Base-by-base conservation (phyloP, 257 asterid species). In the Apocynum venetum region DNA sequence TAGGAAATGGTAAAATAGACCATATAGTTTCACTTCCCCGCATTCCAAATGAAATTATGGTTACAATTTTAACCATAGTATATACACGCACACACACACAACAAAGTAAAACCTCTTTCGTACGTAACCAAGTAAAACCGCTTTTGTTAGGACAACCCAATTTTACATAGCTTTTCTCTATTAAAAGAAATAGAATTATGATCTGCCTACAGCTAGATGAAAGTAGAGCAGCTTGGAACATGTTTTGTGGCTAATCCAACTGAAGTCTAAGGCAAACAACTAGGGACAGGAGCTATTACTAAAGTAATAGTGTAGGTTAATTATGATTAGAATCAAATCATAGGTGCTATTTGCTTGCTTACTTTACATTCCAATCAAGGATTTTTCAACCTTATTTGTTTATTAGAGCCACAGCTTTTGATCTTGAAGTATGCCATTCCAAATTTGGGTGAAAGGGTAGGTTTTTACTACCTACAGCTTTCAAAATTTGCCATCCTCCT, bases 131-230 rank as follows among this genome's bases (percentile, higher is more conserved):
- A 25, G 0, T 63, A 3, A 41, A 36, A 9, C 43, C 9, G 0
- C 7, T 12, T 75, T 12, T 47, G 35, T 9, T 13, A 2, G n/a
- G 61, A 41, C 64, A 75, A 63, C 64, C 48, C 73, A 47, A 76
- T 64, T 63, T 64, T 49, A 25, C 31, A 25, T 25, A 25, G 31
- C 31, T 48, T 47, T 17, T 48, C 49, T 61, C 7, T 46, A 15
- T 48, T 47, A 60, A 49, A 36, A 36, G 77, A 35, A 77, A 12
- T 12, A 6, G 43, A 63, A 59, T 71, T 72, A 64, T 38, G 56
- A 48, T 47, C 61, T 71, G 72, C 13, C 48, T 25, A 47, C 76
- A 75, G 83, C 79, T 80, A 71, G 76, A 74, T 75, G 76, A 49
- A 46, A 73, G 74, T 15, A n/a, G 9, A 20, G 13, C 40, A 17